These are phyloP conservation scores for Neopestalotiopsis clavispora DNA, from an alignment of 2,329 filamentous ascomycete species.

Conservation along the genomic window DNA sequence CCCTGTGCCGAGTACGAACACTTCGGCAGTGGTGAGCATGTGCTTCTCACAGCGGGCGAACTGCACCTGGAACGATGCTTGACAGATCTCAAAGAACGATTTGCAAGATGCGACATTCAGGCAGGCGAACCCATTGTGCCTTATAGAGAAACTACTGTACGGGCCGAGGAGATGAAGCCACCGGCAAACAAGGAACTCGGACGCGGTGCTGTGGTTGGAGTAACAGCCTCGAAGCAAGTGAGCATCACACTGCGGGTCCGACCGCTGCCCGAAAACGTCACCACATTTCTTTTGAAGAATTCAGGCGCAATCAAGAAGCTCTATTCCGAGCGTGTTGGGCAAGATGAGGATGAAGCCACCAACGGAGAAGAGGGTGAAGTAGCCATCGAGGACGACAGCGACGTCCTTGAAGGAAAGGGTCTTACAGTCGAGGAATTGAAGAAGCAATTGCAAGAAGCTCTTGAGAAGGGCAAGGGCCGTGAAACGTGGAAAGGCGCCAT, in stretches of 20 bases:
- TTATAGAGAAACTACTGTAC: conserved; percentile 90
- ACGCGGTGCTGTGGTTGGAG: conserved; percentile 75
- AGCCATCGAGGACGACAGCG: conserved; percentile 56
- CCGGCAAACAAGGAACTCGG: conserved; percentile 86
- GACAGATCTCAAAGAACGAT: conserved; percentile 90
- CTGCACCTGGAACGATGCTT: conserved; percentile 92
- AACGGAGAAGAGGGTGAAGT: conserved; percentile 42
- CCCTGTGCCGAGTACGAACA: conserved; percentile 96
- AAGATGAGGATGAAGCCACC: conserved; percentile 40
- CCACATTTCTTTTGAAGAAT: conserved; percentile 85
- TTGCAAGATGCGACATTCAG: conserved; percentile 93
- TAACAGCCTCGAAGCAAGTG: conserved; percentile 86
- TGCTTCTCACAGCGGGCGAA: conserved; percentile 91
- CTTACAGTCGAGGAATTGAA: conserved; percentile 80
- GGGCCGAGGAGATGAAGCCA: conserved; percentile 88
- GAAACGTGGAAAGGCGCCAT: conserved; percentile 80
- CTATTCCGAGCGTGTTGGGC: conserved; percentile 71
- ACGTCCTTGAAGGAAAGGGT: conserved; percentile 62
- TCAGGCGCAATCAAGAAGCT: conserved; percentile 77
- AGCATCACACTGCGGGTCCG: conserved; percentile 77
- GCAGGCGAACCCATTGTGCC: conserved; percentile 94
- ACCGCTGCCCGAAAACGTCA: conserved; percentile 78
- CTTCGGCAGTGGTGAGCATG: conserved; percentile 90
- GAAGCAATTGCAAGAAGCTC: conserved; percentile 68
- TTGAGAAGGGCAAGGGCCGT: conserved; percentile 74